Conservation (phyloP, 129 eudicot species). For the Lactuca saligna region DNA sequence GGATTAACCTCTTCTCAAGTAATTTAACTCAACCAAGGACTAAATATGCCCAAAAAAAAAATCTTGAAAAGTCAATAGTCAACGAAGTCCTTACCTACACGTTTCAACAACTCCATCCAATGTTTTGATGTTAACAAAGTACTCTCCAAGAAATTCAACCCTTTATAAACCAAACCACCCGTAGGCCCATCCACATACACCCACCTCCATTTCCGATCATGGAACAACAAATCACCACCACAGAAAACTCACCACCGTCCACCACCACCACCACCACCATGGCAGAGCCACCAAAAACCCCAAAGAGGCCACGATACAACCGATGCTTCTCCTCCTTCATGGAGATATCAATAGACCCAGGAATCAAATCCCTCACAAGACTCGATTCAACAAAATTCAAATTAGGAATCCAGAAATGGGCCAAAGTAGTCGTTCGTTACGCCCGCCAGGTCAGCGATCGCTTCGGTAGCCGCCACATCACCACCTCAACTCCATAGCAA, state of each 20-base stretch:
- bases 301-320: conserved; percentile 42
- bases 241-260: conserved; percentile 12
- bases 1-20: background rate
- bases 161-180: conserved; percentile 29
- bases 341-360: conserved; percentile 59
- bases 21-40: background rate
- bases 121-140: background rate
- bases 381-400: conserved; percentile 72
- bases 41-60: background rate
- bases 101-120: conserved; percentile 22
- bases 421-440: conserved; percentile 63
- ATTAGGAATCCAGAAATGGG: conserved; percentile 64
- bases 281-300: conserved; percentile 7
- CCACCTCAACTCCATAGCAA: conserved; percentile 9
- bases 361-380: conserved; percentile 46
- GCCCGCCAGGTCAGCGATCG: conserved; percentile 70
- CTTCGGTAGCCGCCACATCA: conserved; percentile 48
- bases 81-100: conserved; percentile 36
- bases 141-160: conserved; percentile 31
- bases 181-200: background rate
- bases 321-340: conserved; percentile 60
- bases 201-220: background rate
- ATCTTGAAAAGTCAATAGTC: conserved; percentile 38
- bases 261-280: conserved; percentile 6
- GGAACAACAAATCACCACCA: conserved; percentile 26